A percentile compares a stretch with the other conserved stretches of the same genome.
These are phyloP conservation scores for Fulvia fulva DNA, from an alignment of 2,329 filamentous ascomycete species.

Conservation along the genomic window DNA sequence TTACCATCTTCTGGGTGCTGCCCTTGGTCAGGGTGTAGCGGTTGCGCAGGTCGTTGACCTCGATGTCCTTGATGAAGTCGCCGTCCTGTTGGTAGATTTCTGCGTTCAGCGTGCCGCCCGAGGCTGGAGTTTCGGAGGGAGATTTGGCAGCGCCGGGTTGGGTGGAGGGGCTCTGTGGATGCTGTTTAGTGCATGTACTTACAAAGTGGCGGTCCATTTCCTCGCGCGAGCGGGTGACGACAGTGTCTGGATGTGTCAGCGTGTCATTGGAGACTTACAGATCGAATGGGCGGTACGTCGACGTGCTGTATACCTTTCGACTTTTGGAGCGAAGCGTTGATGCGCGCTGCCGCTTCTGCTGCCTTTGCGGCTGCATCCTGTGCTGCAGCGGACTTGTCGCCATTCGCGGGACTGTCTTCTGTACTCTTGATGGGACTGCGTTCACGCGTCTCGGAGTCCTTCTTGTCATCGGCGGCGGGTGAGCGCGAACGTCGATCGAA, in stretches of 20 bases:
- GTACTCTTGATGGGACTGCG: constrained; percentile 69
- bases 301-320: constrained; percentile 88
- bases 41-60: constrained; percentile 96
- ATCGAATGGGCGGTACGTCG: constrained; percentile 76
- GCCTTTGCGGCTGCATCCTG: constrained; percentile 58
- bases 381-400: constrained; percentile 16
- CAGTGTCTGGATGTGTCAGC: constrained; percentile 12
- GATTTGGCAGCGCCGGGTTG: constrained; percentile 54
- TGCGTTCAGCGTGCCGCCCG: constrained; percentile 63
- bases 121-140: constrained; percentile 44
- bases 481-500: constrained; percentile 92
- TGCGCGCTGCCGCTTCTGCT: constrained; percentile 65
- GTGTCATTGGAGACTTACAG: constrained; percentile 43
- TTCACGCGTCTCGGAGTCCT: constrained; percentile 62
- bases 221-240: constrained; percentile 1
- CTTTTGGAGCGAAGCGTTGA: constrained; percentile 46
- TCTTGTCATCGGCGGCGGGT: constrained; percentile 52
- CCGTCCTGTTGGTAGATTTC: constrained; percentile 94
- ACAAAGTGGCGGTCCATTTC: constrained; percentile 3
- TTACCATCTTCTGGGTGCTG: constrained; percentile 99
- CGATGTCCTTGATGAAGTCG: constrained; percentile 97
- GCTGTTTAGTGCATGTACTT: neutral
- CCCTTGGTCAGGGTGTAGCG: constrained; percentile 96
- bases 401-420: constrained; percentile 41
- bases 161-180: constrained; percentile 28